A percentile compares a stretch with the other conserved stretches of the same genome.
phyloP scores from a whole-genome alignment of 345 rosid genomes.

The Heritiera littoralis region DNA sequence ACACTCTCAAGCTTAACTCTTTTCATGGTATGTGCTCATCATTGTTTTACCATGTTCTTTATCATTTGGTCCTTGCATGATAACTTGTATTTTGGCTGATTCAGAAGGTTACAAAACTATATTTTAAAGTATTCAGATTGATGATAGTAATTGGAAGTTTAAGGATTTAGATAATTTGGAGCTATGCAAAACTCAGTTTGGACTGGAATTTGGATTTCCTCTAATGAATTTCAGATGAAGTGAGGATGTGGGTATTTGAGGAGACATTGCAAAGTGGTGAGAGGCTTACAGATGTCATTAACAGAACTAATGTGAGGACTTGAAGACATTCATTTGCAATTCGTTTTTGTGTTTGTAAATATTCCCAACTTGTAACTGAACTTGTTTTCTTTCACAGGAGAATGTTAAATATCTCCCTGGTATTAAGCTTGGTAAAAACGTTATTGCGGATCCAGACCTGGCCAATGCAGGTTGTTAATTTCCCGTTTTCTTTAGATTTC shows the following conservation, averaged over 20 bases:
- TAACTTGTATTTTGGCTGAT: neutral
- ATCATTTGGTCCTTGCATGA: neutral
- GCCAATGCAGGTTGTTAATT: conserved; percentile 70
- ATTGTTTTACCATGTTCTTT: neutral
- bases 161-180: conserved; percentile 5
- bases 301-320: conserved; percentile 67
- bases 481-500: conserved; percentile 10
- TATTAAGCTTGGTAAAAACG: conserved; percentile 81
- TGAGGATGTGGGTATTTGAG: conserved; percentile 97
- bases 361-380: conserved; percentile 1
- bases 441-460: conserved; percentile 87
- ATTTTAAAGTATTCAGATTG: neutral
- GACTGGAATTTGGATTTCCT: conserved; percentile 6
- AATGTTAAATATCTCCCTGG: conserved; percentile 93
- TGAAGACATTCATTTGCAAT: neutral
- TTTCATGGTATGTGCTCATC: conserved; percentile 58
- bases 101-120: neutral
- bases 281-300: conserved; percentile 88
- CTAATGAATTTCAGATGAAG: conserved; percentile 69
- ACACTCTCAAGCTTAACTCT: conserved; percentile 65
- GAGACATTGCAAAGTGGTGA: conserved; percentile 83
- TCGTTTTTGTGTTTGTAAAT: conserved; percentile 1
- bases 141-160: neutral
- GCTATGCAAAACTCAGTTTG: neutral
- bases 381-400: conserved; percentile 46